Conservation (phyloP, 352 stramenopile species). For the Globisporangium iwayamae region DNA sequence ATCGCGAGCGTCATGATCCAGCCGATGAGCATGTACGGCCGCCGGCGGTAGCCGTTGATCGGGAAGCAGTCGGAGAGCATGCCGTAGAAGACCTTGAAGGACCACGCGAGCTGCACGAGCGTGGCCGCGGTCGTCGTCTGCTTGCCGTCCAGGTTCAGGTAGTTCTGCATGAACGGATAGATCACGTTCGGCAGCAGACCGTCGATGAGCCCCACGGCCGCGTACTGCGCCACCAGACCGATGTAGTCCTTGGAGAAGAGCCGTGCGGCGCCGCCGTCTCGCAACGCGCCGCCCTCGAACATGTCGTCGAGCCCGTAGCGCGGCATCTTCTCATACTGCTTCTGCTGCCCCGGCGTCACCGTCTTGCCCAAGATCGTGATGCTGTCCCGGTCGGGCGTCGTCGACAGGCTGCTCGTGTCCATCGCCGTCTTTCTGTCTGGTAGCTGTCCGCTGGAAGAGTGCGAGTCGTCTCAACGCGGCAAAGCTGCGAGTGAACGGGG, state of each 20-base stretch:
- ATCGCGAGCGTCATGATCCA: constrained; percentile 38
- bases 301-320: constrained; percentile 15
- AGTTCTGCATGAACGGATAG: constrained; percentile 32
- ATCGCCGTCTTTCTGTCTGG: not conserved
- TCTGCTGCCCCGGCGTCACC: constrained; percentile 7
- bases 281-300: constrained; percentile 25
- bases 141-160: constrained; percentile 35
- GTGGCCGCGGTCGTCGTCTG: constrained; percentile 34
- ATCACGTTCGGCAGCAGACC: constrained; percentile 18
- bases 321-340: constrained; percentile 13
- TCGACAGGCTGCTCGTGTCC: constrained; percentile 7
- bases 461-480: constrained; percentile 5
- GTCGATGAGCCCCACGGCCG: constrained; percentile 22
- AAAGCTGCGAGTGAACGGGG: constrained; percentile 1
- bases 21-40: constrained; percentile 53
- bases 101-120: constrained; percentile 41
- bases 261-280: constrained; percentile 12
- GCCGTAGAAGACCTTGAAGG: constrained; percentile 58
- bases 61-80: constrained; percentile 56
- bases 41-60: constrained; percentile 44
- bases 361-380: constrained; percentile 16
- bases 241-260: constrained; percentile 21
- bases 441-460: not conserved
- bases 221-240: constrained; percentile 22
- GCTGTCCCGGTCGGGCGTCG: constrained; percentile 16